Conservation (phyloP, 345 rosid genomes). For the Corchorus capsularis region DNA sequence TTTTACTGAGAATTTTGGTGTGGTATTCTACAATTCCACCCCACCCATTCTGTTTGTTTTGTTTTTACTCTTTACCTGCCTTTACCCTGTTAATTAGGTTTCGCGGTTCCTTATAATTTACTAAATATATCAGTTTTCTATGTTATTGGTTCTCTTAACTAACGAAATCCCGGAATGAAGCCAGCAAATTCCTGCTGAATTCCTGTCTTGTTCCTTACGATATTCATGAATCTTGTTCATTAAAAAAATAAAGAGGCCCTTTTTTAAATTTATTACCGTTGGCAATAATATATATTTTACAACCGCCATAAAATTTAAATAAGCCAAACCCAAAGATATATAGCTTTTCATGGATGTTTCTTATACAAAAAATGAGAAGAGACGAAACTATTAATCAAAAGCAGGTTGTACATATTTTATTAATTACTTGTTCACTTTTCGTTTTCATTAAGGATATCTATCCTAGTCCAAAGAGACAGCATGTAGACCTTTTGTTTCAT, state of each 20-base stretch:
- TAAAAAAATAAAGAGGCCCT: not conserved
- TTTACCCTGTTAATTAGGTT: too few species aligned
- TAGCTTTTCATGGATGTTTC: not conserved
- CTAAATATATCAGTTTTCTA: too few species aligned
- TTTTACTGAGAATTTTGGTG: too few species aligned
- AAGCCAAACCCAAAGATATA: not conserved
- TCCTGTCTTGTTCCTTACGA: slow-evolving; percentile 3
- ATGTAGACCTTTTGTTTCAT: not conserved
- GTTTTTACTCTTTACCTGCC: too few species aligned
- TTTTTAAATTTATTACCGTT: not conserved
- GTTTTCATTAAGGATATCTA: not conserved
- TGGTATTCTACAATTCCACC: too few species aligned
- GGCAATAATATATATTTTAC: not conserved
- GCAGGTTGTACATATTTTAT: too few species aligned
- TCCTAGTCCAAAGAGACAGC: not conserved
- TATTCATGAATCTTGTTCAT: not conserved
- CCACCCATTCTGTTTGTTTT: too few species aligned
- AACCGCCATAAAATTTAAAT: not conserved
- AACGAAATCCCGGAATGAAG: too few species aligned
- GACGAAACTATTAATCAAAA: too few species aligned
- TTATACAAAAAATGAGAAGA: not conserved
- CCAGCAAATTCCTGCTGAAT: not conserved
- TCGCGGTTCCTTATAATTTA: too few species aligned
- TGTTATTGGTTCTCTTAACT: too few species aligned
- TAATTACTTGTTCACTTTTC: too few species aligned